Percentiles rank a stretch among this genome's conserved stretches.
These are phyloP conservation scores for Striga hermonthica DNA, from an alignment of 305 asterid species.

Conservation along the genomic window DNA sequence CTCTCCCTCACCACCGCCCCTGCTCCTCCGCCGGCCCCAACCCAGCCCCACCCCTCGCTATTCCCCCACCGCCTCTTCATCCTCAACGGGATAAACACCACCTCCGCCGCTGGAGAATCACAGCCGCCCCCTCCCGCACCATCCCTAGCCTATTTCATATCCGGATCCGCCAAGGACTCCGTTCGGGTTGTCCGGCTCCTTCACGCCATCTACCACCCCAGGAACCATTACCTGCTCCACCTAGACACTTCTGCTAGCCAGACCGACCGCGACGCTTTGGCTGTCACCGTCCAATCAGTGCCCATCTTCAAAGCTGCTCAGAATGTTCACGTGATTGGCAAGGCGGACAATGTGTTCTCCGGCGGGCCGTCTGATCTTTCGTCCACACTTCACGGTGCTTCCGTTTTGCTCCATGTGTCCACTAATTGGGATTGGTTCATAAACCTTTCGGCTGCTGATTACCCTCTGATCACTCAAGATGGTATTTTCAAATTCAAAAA, in stretches of 20 bases:
- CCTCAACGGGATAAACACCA: slow-evolving; percentile 31
- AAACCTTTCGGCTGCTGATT: slow-evolving; percentile 65
- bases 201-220: slow-evolving; percentile 74
- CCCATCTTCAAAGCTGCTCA: slow-evolving; percentile 65
- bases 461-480: slow-evolving; percentile 90
- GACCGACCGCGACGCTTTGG: slow-evolving; percentile 66
- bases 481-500: slow-evolving; percentile 39
- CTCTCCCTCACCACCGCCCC: slow-evolving; percentile 43
- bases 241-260: slow-evolving; percentile 63
- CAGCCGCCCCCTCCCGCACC: slow-evolving; percentile 59
- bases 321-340: slow-evolving; percentile 75
- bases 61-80: slow-evolving; percentile 55
- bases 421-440: slow-evolving; percentile 87
- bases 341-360: slow-evolving; percentile 53
- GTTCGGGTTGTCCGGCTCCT: slow-evolving; percentile 63
- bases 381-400: slow-evolving; percentile 73
- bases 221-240: slow-evolving; percentile 68
- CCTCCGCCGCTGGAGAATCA: slow-evolving; percentile 23
- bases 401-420: slow-evolving; percentile 58
- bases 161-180: slow-evolving; percentile 72
- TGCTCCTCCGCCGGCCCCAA: slow-evolving; percentile 30
- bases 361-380: slow-evolving; percentile 70
- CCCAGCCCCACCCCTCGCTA: slow-evolving; percentile 53
- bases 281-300: slow-evolving; percentile 48
- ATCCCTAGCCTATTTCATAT: slow-evolving; percentile 62